Evolutionary conservation across 192 early-diverging fungal species (phyloP), one percentile per base, ranked within the genome.

Genomic region (Coemansia sp.): DNA sequence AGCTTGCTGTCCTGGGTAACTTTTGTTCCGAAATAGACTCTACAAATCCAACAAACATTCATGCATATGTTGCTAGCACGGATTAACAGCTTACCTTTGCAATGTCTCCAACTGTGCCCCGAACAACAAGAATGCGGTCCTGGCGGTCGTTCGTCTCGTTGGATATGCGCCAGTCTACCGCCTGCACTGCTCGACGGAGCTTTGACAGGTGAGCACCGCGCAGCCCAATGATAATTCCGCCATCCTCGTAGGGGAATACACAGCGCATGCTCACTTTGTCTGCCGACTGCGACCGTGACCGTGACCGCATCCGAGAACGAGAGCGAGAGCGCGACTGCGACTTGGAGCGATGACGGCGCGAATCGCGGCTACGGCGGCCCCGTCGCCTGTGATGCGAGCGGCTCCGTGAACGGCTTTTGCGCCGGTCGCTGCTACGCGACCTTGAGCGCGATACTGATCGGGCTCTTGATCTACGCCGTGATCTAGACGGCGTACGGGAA

Each of bases 171-270:
- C 73, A 76, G 58, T 81, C 79, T 12, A 81, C 79, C 15, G 44
- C 21, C 11, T 61, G 63, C 44, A 70, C 54, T 9, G 73, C 46
- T 9, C 60, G 56, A 37, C 79, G 79, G 59, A 81, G 66, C 70
- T 81, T 81, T 5, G 70, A 57, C 24, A 81, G 70, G 55, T 81
- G 79, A 3, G 73, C 73, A 2, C 79, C 79, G 20, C 79, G 72
- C 55, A 74, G 52, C 7, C 79, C 79, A 60, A 81, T 81, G n/a
- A 81, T 81, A 47, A 81, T 81, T 1, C 79, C 79, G 14, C 79
- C 79, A 42, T 81, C 79, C 53, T 81, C 79, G 38, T 81, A 81
- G 5, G 79, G 73, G 25, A 81, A 81, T 15, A 81, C 73, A 36
- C 69, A 75, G n/a, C 79, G 68, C 63, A 81, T 72, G 54, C 73